These are phyloP conservation scores for Acorus gramineus DNA, from an alignment of 106 monocot genomes.

Conservation along the genomic window DNA sequence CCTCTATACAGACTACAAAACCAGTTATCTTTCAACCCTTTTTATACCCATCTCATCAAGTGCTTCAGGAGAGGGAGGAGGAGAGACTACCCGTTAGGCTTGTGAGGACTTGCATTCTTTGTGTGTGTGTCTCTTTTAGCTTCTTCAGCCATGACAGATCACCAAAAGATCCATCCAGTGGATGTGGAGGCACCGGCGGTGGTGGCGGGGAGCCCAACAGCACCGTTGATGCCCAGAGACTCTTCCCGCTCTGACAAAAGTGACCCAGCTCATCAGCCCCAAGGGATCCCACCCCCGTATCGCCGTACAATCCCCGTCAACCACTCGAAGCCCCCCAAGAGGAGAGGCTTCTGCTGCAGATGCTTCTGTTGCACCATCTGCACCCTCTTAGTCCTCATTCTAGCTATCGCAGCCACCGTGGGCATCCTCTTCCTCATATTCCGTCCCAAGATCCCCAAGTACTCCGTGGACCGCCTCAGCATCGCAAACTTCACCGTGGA, in stretches of 20 bases:
- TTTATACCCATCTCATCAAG: too few species aligned
- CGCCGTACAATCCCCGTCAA: constrained; percentile 17
- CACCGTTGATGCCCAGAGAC: constrained; percentile 15
- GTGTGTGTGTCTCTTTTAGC: too few species aligned
- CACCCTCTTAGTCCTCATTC: constrained; percentile 31
- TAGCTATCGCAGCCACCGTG: constrained; percentile 39
- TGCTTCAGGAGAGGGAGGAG: too few species aligned
- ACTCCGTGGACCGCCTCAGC: constrained; percentile 62
- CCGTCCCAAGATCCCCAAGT: constrained; percentile 64
- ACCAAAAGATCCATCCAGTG: constrained; percentile 14
- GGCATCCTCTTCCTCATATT: constrained; percentile 71
- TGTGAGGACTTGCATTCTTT: too few species aligned
- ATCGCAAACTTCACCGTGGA: constrained; percentile 44
- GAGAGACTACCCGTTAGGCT: too few species aligned
- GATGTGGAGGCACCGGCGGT: constrained; percentile 14
- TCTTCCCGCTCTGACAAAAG: constrained; percentile 1
- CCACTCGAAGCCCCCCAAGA: constrained; percentile 10
- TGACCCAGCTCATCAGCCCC: neutral
- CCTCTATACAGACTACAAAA: too few species aligned
- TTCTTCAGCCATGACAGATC: neutral
- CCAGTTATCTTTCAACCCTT: too few species aligned
- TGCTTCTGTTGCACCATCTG: constrained; percentile 74
- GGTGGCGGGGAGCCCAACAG: neutral
- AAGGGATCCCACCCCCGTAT: constrained; percentile 9
- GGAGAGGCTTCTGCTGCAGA: constrained; percentile 26